These are phyloP conservation scores for Bonnemaisonia californica DNA, from an alignment of 31 red algal genomes.

Conservation along the genomic window DNA sequence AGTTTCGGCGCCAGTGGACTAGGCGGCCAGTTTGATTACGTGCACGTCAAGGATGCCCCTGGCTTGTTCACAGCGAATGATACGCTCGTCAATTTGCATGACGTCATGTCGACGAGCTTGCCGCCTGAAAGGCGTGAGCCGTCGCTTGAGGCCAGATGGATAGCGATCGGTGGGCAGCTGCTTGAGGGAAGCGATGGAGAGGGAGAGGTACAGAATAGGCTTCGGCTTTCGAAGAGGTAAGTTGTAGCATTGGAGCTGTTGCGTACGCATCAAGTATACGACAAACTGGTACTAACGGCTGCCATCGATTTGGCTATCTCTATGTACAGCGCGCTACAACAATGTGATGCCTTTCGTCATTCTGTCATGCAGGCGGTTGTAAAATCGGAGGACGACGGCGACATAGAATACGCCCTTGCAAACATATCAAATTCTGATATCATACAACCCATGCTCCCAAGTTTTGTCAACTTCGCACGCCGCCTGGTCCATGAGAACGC, in stretches of 20 bases:
- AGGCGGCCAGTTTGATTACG: constrained; percentile 12
- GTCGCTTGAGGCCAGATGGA: neutral
- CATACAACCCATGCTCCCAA: neutral
- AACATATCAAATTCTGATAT: neutral
- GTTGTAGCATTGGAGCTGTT: no score
- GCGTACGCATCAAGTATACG: neutral
- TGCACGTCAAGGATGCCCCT: constrained; percentile 2
- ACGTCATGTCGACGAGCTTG: neutral
- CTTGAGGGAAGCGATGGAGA: neutral
- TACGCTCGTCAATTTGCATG: neutral
- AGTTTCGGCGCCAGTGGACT: constrained; percentile 12
- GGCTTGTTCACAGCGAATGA: neutral
- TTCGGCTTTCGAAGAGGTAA: no score
- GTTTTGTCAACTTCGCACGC: neutral
- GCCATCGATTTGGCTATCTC: neutral
- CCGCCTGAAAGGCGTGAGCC: neutral
- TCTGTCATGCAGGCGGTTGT: neutral
- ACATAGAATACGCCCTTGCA: neutral
- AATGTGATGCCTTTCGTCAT: neutral
- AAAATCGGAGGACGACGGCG: neutral
- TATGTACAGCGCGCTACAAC: neutral
- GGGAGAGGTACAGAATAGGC: no score
- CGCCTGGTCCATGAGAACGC: neutral
- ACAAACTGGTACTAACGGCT: constrained; percentile 6
- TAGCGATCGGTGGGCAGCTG: neutral